A percentile compares a stretch with the other conserved stretches of the same genome.
phyloP scores from a whole-genome alignment of 495 filamentous ascomycete genomes.

The Podospora pseudopauciseta region DNA sequence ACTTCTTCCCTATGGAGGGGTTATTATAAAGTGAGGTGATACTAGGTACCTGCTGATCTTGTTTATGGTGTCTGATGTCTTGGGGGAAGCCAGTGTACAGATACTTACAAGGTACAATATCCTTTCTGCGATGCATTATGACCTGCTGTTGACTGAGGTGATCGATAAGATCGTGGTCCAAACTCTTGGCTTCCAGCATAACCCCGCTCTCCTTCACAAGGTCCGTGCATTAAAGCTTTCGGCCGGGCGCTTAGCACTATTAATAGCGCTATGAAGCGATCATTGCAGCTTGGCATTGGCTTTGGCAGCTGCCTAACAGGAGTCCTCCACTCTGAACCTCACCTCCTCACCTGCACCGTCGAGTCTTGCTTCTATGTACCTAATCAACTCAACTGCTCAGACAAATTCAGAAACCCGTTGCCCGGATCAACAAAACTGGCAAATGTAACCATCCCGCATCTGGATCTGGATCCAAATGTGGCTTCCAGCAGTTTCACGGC shows the following conservation, averaged over 20 bases:
- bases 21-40: background rate
- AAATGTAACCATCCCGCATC: background rate
- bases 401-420: background rate
- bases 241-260: slow-evolving; percentile 6
- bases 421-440: background rate
- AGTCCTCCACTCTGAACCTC: background rate
- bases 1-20: background rate
- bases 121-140: no score
- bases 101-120: no score
- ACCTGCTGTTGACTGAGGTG: background rate
- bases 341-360: no score
- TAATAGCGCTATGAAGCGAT: background rate
- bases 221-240: slow-evolving; percentile 1
- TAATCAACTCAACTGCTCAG: no score
- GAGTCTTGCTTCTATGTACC: no score
- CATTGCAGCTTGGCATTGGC: background rate
- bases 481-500: background rate
- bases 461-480: background rate
- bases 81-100: no score
- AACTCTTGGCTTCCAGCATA: background rate
- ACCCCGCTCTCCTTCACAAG: background rate
- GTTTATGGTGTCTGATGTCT: no score
- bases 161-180: background rate
- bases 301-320: background rate
- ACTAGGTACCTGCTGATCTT: no score